Evolutionary conservation across 2,329 filamentous ascomycete genomes (phyloP).

Genomic region (Emydomyces testavorans): DNA sequence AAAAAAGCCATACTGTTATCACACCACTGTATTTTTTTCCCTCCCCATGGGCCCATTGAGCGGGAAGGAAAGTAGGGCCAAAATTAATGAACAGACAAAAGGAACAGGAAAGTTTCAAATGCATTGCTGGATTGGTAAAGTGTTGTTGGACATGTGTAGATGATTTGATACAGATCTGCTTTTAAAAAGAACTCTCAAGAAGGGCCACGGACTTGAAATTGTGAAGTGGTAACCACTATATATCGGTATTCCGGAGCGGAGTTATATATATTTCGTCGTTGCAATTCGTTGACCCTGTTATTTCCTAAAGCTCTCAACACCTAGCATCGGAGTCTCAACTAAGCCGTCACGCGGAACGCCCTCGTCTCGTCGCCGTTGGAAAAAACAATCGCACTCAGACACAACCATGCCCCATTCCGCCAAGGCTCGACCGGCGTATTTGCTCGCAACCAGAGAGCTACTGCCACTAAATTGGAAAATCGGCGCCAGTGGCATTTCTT

Average conservation of each 20-base stretch:
- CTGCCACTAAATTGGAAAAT: background rate
- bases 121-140: no score
- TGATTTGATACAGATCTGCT: no score
- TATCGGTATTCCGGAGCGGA: background rate
- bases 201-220: no score
- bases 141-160: no score
- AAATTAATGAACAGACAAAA: no score
- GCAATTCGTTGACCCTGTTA: slow-evolving; percentile 2
- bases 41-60: no score
- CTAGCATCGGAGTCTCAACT: slow-evolving; percentile 52
- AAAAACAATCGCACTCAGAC: slow-evolving; percentile 53
- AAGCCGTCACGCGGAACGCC: slow-evolving; percentile 46
- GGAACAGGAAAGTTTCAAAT: no score
- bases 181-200: no score
- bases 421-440: slow-evolving; percentile 51
- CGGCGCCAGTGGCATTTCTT: slow-evolving; percentile 21
- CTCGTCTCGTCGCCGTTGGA: slow-evolving; percentile 49
- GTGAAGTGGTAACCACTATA: background rate
- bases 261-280: background rate
- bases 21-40: no score
- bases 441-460: slow-evolving; percentile 31
- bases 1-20: no score
- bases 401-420: slow-evolving; percentile 54
- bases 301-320: slow-evolving; percentile 50
- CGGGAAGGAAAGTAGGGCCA: no score